Percentiles rank a stretch among this genome's conserved stretches.
Evolutionary conservation across 1,284 basidiomycete genomes (phyloP).

Genomic region (Ustilago vetiveriae): DNA sequence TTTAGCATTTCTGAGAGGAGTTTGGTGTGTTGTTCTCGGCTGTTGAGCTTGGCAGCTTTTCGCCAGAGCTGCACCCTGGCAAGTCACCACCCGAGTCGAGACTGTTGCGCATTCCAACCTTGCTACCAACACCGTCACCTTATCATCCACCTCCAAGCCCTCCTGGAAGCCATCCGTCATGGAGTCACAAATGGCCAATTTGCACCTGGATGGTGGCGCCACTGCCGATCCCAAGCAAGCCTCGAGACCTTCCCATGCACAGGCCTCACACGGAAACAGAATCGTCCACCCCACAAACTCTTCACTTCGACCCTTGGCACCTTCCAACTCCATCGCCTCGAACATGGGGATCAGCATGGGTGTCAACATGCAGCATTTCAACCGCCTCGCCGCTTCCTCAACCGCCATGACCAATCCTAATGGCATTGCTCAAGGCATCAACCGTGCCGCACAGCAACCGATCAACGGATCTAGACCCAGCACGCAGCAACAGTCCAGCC

Average conservation of each 20-base stretch:
- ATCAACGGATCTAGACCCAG: slow-evolving; percentile 28
- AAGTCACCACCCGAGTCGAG: too few relatives aligned
- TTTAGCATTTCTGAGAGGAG: slow-evolving; percentile 4
- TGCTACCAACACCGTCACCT: too few relatives aligned
- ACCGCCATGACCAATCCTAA: slow-evolving; percentile 17
- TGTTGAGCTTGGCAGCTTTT: too few relatives aligned
- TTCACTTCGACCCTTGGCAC: slow-evolving; percentile 24
- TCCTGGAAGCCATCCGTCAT: slow-evolving; percentile 5
- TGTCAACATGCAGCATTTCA: slow-evolving; percentile 50
- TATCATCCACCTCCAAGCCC: too few relatives aligned
- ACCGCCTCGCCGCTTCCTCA: slow-evolving; percentile 35
- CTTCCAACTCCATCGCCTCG: slow-evolving; percentile 36
- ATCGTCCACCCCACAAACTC: slow-evolving; percentile 15
- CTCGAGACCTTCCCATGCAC: slow-evolving; percentile 17
- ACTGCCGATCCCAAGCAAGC: slow-evolving; percentile 24
- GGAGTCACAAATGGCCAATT: slow-evolving; percentile 38
- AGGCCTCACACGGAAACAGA: slow-evolving; percentile 4
- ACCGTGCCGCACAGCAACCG: slow-evolving; percentile 17
- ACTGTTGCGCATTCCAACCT: too few relatives aligned
- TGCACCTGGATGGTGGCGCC: slow-evolving; percentile 35
- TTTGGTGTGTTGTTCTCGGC: slow-evolving; percentile 29
- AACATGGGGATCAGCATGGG: slow-evolving; percentile 47
- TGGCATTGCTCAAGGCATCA: slow-evolving; percentile 25
- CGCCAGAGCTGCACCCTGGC: too few relatives aligned
- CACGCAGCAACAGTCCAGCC: slow-evolving; percentile 18